These are phyloP conservation scores for Neurospora sp. DNA, from an alignment of 2,329 filamentous ascomycete genomes.

Conservation along the genomic window DNA sequence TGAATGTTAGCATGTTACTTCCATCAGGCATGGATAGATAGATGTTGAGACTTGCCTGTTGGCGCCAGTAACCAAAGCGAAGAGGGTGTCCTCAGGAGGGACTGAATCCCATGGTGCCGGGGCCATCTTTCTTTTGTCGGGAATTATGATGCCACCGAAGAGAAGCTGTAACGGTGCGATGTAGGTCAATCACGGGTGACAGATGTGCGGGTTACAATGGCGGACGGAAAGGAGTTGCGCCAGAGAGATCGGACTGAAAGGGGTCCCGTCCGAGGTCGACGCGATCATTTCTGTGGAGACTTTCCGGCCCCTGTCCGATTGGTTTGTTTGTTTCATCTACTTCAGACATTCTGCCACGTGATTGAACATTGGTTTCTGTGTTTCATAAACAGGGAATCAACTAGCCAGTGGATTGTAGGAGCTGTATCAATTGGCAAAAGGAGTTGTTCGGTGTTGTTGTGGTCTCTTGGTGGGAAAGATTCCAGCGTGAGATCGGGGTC, in stretches of 20 bases:
- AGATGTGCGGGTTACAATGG: background rate
- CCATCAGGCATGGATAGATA: background rate
- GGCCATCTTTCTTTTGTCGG: slow-evolving; percentile 13
- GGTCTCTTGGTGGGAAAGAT: background rate
- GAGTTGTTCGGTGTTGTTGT: background rate
- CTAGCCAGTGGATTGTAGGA: background rate
- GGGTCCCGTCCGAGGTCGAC: background rate
- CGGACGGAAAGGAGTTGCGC: background rate
- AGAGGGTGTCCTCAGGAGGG: slow-evolving; percentile 36
- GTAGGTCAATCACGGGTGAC: background rate
- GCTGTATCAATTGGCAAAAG: background rate
- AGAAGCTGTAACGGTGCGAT: background rate
- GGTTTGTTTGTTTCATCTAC: background rate
- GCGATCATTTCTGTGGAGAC: background rate
- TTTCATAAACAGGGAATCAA: background rate
- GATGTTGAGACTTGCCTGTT: slow-evolving; percentile 56
- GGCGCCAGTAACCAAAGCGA: slow-evolving; percentile 71
- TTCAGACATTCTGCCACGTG: background rate
- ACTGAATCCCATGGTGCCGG: slow-evolving; percentile 27
- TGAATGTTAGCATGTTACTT: background rate
- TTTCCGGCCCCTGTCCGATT: background rate
- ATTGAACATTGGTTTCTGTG: background rate
- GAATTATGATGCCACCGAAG: background rate
- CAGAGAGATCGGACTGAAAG: background rate
- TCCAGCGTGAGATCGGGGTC: background rate